Percentiles rank a stretch among this genome's conserved stretches.
These are phyloP conservation scores for Leptographium flavum DNA, from an alignment of 2,329 filamentous ascomycete genomes.

Conservation along the genomic window DNA sequence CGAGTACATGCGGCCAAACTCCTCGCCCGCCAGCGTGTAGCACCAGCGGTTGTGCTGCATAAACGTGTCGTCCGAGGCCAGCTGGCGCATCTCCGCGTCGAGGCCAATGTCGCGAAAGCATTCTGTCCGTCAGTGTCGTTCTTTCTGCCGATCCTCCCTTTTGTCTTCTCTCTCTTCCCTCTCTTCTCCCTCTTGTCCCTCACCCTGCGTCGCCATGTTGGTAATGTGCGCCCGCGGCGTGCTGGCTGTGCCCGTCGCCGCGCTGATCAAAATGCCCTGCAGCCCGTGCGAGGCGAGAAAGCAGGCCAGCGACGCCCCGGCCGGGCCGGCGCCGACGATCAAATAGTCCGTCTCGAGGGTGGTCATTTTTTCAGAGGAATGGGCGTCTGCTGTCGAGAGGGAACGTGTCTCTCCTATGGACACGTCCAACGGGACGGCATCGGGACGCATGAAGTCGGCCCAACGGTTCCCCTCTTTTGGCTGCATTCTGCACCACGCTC, in stretches of 20 bases:
- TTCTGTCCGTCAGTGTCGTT: conserved; percentile 19
- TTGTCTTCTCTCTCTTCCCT: too few species aligned
- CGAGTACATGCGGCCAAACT: conserved; percentile 33
- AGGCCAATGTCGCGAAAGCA: conserved; percentile 37
- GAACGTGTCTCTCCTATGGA: too few species aligned
- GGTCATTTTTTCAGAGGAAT: too few species aligned
- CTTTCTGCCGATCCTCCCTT: neutral
- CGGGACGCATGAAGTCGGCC: too few species aligned
- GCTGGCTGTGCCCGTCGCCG: conserved; percentile 33
- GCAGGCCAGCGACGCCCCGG: conserved; percentile 37
- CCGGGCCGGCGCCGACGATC: conserved; percentile 37
- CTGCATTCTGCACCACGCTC: too few species aligned
- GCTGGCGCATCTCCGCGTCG: conserved; percentile 23
- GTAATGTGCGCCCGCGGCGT: conserved; percentile 47
- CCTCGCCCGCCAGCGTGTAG: conserved; percentile 35
- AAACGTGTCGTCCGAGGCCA: conserved; percentile 22
- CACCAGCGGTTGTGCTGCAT: conserved; percentile 40
- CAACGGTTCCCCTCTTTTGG: too few species aligned
- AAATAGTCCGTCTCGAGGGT: conserved; percentile 31
- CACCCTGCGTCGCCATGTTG: conserved; percentile 39
- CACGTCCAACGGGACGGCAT: too few species aligned
- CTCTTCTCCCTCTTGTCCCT: neutral
- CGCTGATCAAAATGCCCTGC: conserved; percentile 37
- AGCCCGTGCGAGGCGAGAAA: conserved; percentile 37
- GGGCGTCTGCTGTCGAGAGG: too few species aligned